Evolutionary conservation across 495 filamentous ascomycete genomes (phyloP).

Genomic region (Hypomontagnella monticulosa): DNA sequence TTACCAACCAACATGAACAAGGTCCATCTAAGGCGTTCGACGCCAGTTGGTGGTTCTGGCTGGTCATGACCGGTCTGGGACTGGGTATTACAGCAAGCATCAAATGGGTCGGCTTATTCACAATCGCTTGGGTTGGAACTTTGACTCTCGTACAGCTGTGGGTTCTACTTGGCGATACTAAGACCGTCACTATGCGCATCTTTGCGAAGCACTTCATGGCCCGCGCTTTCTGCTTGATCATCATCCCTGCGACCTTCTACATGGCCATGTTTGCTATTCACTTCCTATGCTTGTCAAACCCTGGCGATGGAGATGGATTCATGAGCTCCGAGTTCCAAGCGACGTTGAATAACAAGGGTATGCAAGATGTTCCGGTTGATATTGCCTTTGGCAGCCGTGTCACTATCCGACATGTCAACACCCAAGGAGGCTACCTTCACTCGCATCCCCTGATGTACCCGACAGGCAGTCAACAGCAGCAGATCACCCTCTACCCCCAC

Average conservation of each 20-base stretch:
- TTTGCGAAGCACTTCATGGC: conserved; percentile 97
- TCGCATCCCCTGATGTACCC: conserved; percentile 98
- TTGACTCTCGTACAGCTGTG: conserved; percentile 93
- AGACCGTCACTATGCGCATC: conserved; percentile 80
- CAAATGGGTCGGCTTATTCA: conserved; percentile 99
- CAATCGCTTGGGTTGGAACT: conserved; percentile 96
- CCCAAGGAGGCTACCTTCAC: conserved; percentile 96
- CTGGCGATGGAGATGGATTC: conserved; percentile 97
- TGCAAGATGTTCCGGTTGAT: conserved; percentile 94
- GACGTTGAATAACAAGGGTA: conserved; percentile 92
- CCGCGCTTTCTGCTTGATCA: conserved; percentile 88
- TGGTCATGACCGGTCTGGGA: conserved; percentile 83
- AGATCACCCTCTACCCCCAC: conserved; percentile 97
- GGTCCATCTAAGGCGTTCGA: conserved; percentile 87
- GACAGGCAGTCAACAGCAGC: conserved; percentile 95
- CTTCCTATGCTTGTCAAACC: conserved; percentile 90
- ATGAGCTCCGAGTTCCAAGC: conserved; percentile 99
- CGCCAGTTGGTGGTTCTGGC: conserved; percentile 97
- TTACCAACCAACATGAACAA: conserved; percentile 96
- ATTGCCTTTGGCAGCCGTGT: conserved; percentile 88
- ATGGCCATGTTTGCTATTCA: conserved; percentile 96
- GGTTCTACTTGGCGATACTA: conserved; percentile 89
- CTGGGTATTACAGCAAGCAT: conserved; percentile 93
- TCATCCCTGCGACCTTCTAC: conserved; percentile 91
- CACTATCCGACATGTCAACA: conserved; percentile 90